Percentiles rank a stretch among this genome's conserved stretches.
Evolutionary conservation across 352 stramenopile genomes (phyloP).

Genomic region (Phytophthora tentaculata): DNA sequence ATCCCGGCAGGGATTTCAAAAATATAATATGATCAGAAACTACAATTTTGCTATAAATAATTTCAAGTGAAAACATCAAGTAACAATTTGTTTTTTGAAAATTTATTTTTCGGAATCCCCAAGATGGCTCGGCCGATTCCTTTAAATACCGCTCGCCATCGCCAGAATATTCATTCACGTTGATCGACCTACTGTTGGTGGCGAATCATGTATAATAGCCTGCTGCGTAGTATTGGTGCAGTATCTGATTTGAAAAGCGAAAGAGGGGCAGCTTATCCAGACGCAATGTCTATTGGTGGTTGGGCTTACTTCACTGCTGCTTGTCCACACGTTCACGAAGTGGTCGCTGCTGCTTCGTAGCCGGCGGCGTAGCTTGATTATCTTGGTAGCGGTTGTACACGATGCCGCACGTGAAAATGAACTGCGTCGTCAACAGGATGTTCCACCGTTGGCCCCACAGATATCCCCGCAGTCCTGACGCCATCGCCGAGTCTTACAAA

Average conservation of each 20-base stretch:
- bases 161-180: not conserved
- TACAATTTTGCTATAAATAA: too few relatives aligned
- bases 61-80: too few relatives aligned
- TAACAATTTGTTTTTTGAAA: too few relatives aligned
- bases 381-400: constrained; percentile 62
- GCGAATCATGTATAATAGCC: constrained; percentile 2
- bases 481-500: constrained; percentile 8
- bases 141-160: constrained; percentile 2
- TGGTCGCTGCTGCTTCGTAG: constrained; percentile 15
- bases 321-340: constrained; percentile 18
- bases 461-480: constrained; percentile 58
- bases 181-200: constrained; percentile 8
- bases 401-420: constrained; percentile 69
- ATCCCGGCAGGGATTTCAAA: too few relatives aligned
- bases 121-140: constrained; percentile 1
- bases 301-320: constrained; percentile 9
- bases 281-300: constrained; percentile 8
- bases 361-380: constrained; percentile 19
- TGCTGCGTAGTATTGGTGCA: not conserved
- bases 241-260: too few relatives aligned
- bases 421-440: constrained; percentile 76
- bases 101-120: too few relatives aligned
- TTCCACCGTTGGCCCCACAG: constrained; percentile 77
- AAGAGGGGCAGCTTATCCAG: not conserved
- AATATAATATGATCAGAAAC: too few relatives aligned